Conservation (phyloP, 768 basidiomycete genomes). For the Tylopilus subfusipes region DNA sequence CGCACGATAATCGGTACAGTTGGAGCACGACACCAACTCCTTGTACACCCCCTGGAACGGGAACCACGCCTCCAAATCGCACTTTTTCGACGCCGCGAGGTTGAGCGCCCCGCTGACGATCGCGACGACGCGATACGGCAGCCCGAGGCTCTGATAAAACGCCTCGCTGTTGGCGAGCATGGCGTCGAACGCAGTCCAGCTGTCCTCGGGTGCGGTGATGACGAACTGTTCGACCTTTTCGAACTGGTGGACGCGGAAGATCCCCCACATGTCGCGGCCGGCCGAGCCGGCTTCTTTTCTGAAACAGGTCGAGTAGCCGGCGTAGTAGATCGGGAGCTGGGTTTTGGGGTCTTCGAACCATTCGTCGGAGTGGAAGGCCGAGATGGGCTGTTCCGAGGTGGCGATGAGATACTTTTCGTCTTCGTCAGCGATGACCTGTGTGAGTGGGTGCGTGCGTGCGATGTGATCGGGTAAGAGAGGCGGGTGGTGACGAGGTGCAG, state of each 20-base stretch:
- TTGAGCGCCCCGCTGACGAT: slow-evolving; percentile 98
- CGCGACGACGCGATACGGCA: slow-evolving; percentile 89
- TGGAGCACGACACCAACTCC: slow-evolving; percentile 96
- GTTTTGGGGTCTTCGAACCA: slow-evolving; percentile 94
- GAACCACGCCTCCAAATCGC: slow-evolving; percentile 98
- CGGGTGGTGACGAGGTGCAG: not conserved
- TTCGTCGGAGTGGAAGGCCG: slow-evolving; percentile 91
- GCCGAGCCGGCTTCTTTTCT: slow-evolving; percentile 98
- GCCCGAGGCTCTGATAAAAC: slow-evolving; percentile 92
- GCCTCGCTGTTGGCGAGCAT: slow-evolving; percentile 90
- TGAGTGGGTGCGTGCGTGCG: not conserved
- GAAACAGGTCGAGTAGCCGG: slow-evolving; percentile 94
- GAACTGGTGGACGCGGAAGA: slow-evolving; percentile 99
- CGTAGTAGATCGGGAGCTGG: slow-evolving; percentile 89
- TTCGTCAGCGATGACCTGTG: slow-evolving; percentile 77
- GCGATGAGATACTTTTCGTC: slow-evolving; percentile 99
- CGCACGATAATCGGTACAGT: slow-evolving; percentile 99
- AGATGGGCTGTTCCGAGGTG: slow-evolving; percentile 98
- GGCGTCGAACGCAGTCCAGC: slow-evolving; percentile 88
- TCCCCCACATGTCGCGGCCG: slow-evolving; percentile 98
- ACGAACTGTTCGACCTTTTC: slow-evolving; percentile 99
- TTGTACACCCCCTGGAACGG: slow-evolving; percentile 96
- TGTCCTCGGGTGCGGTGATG: slow-evolving; percentile 91
- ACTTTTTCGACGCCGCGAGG: slow-evolving; percentile 95
- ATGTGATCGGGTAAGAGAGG: not conserved